Evolutionary conservation across 2,329 filamentous ascomycete species (phyloP).

Genomic region (Fusarium tupiense): DNA sequence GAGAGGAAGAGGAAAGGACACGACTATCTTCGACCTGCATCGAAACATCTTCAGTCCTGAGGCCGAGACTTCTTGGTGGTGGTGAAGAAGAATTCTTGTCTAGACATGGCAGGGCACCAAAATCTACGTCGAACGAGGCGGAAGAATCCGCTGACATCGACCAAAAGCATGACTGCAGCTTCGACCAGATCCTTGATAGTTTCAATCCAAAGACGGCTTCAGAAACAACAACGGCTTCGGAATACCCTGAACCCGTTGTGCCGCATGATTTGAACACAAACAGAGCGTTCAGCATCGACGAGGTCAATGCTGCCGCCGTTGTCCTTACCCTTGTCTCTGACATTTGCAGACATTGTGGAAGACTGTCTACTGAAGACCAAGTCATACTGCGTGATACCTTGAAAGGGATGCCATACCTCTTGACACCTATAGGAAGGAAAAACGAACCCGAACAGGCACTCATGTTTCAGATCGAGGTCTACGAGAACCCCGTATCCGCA

Average conservation of each 20-base stretch:
- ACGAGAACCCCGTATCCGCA: neutral
- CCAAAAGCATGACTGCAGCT: neutral
- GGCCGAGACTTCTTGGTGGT: neutral
- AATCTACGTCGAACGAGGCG: neutral
- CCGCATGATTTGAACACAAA: no score
- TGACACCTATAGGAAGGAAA: conserved; percentile 1
- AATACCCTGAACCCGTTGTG: neutral
- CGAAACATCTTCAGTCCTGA: neutral
- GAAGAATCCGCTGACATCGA: neutral
- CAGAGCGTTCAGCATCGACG: neutral
- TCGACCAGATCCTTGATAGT: neutral
- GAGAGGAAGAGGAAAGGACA: neutral
- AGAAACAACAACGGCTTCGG: neutral
- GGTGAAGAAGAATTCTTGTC: neutral
- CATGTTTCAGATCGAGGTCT: conserved; percentile 7
- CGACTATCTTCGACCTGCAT: neutral
- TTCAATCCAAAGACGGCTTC: neutral
- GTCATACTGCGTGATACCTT: neutral
- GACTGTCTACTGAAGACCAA: neutral
- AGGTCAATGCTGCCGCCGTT: conserved; percentile 1
- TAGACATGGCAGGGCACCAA: neutral
- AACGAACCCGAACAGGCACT: neutral
- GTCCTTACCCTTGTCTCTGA: conserved; percentile 2
- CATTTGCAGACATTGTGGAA: neutral
- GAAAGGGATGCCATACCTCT: conserved; percentile 12